Evolutionary conservation across 257 asterid genomes (phyloP).

Genomic region (Coffea canephora): DNA sequence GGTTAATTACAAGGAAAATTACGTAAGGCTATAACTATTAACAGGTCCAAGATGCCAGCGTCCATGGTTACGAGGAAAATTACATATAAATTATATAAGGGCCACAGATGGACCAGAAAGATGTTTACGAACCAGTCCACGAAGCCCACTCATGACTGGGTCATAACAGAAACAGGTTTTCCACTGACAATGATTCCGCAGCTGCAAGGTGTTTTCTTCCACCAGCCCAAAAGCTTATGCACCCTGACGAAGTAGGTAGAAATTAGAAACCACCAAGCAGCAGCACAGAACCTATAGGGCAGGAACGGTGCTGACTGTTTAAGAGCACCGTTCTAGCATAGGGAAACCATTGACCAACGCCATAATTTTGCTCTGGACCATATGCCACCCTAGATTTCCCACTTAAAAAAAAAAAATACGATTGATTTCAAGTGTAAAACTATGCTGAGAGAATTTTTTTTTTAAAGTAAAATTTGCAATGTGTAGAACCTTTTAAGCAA

Average conservation of each 20-base stretch:
- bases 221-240: not conserved
- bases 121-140: conserved; percentile 3
- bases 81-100: not conserved
- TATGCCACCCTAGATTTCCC: not conserved
- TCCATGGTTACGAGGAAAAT: not conserved
- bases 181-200: not conserved
- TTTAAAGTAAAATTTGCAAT: too few relatives aligned
- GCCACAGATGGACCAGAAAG: not conserved
- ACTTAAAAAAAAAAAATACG: not conserved
- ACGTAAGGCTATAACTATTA: not conserved
- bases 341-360: not conserved
- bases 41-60: not conserved
- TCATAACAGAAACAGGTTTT: not conserved
- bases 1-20: not conserved
- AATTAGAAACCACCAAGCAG: not conserved
- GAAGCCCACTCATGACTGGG: not conserved
- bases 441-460: not conserved
- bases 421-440: not conserved
- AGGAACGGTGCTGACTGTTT: not conserved
- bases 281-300: not conserved
- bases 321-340: not conserved
- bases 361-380: not conserved
- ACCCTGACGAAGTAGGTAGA: not conserved
- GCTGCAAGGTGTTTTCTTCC: not conserved
- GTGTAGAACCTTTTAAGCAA: too few relatives aligned